phyloP scores from a whole-genome alignment of 495 filamentous ascomycete genomes.

The Daldinia caldariorum region DNA sequence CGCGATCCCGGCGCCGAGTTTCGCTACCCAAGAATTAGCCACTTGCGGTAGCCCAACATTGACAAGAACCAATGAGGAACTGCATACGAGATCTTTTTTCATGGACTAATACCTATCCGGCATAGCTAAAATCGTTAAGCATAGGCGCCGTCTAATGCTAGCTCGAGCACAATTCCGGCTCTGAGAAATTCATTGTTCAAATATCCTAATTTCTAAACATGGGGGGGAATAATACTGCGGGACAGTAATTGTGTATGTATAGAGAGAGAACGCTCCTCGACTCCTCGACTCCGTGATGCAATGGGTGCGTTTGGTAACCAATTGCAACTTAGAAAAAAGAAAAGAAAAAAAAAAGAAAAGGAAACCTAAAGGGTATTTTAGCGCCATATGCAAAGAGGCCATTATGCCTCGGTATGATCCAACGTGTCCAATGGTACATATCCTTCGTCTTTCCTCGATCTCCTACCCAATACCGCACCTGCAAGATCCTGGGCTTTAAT shows the following conservation, averaged over 20 bases:
- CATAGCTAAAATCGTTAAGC: conserved; percentile 4
- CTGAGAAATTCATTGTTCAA: conserved; percentile 1
- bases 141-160: neutral
- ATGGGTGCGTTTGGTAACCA: conserved; percentile 17
- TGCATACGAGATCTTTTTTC: neutral
- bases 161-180: neutral
- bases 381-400: conserved; percentile 6
- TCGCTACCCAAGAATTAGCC: neutral
- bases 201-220: conserved; percentile 25
- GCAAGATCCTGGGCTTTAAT: conserved; percentile 52
- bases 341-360: neutral
- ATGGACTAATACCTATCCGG: conserved; percentile 6
- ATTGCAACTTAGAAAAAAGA: neutral
- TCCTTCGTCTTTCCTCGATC: conserved; percentile 60
- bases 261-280: conserved; percentile 8
- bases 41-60: neutral
- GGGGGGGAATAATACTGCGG: conserved; percentile 26
- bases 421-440: conserved; percentile 67
- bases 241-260: conserved; percentile 1
- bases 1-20: conserved; percentile 6
- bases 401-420: conserved; percentile 49
- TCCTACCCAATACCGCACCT: conserved; percentile 47
- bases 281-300: conserved; percentile 25
- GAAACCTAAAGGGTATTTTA: conserved; percentile 3
- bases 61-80: conserved; percentile 4